Conservation (phyloP, 176 grass and related monocot species). For the Thinopyrum elongatum region DNA sequence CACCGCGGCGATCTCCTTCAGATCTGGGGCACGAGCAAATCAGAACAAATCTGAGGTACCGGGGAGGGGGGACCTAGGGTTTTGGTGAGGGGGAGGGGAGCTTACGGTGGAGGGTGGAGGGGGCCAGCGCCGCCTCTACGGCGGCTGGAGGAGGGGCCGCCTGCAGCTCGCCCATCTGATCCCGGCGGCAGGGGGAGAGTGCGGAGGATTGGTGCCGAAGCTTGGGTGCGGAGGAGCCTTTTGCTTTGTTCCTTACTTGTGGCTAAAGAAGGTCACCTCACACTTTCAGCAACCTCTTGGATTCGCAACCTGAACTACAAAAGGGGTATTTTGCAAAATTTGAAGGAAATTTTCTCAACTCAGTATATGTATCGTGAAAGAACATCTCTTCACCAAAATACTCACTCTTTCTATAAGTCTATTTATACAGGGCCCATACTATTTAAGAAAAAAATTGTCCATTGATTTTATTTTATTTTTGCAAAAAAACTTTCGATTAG, state of each 20-base stretch:
- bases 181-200: constrained; percentile 9
- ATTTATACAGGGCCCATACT: too few species aligned
- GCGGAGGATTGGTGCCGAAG: background rate
- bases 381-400: too few species aligned
- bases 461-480: too few species aligned
- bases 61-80: constrained; percentile 24
- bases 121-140: background rate
- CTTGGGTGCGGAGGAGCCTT: background rate
- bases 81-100: constrained; percentile 10
- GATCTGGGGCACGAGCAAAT: constrained; percentile 42
- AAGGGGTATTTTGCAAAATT: background rate
- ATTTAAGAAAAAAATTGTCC: too few species aligned
- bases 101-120: constrained; percentile 30
- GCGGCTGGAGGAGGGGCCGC: background rate
- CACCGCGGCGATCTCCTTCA: constrained; percentile 77
- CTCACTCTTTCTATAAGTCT: too few species aligned
- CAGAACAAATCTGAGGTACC: background rate
- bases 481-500: too few species aligned
- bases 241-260: constrained; percentile 10
- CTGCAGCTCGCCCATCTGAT: constrained; percentile 29
- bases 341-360: too few species aligned
- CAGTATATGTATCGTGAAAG: too few species aligned
- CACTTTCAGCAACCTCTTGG: background rate
- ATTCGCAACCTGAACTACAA: background rate
- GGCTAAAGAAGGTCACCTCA: constrained; percentile 1